A percentile compares a stretch with the other conserved stretches of the same genome.
These are phyloP conservation scores for Echium plantagineum DNA, from an alignment of 257 asterid genomes.

Conservation along the genomic window DNA sequence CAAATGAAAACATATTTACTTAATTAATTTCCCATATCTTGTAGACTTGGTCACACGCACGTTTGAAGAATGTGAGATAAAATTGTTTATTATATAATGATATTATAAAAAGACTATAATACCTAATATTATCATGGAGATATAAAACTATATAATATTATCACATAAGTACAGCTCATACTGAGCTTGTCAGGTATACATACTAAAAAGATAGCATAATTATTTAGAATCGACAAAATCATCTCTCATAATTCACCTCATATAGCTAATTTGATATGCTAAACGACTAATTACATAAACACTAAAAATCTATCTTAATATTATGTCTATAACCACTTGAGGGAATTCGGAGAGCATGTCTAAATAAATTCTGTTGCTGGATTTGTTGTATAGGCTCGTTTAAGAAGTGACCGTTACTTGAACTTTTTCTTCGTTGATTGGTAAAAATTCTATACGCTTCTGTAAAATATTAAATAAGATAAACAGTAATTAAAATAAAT, in stretches of 20 bases:
- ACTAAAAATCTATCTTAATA: background rate
- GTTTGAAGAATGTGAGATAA: too few relatives aligned
- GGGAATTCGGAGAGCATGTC: constrained; percentile 33
- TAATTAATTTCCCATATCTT: too few relatives aligned
- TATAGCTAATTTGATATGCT: background rate
- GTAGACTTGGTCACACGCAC: too few relatives aligned
- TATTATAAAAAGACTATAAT: too few relatives aligned
- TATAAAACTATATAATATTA: too few relatives aligned
- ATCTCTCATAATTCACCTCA: constrained; percentile 43
- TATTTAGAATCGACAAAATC: too few relatives aligned
- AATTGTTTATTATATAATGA: too few relatives aligned
- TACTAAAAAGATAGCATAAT: too few relatives aligned
- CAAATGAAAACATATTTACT: too few relatives aligned
- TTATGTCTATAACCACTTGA: constrained; percentile 11
- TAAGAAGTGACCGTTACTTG: constrained; percentile 45
- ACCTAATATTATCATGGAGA: too few relatives aligned
- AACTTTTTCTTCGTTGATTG: constrained; percentile 56
- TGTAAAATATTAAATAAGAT: constrained; percentile 22
- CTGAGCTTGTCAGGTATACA: too few relatives aligned
- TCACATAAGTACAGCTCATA: too few relatives aligned
- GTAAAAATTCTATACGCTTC: constrained; percentile 79
- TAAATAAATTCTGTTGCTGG: background rate
- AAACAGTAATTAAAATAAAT: background rate
- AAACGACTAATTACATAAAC: background rate
- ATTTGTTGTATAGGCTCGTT: background rate